Evolutionary conservation across 2,329 filamentous ascomycete species (phyloP), one percentile per base, ranked within the genome.

Genomic region (Aureobasidium uvarum): DNA sequence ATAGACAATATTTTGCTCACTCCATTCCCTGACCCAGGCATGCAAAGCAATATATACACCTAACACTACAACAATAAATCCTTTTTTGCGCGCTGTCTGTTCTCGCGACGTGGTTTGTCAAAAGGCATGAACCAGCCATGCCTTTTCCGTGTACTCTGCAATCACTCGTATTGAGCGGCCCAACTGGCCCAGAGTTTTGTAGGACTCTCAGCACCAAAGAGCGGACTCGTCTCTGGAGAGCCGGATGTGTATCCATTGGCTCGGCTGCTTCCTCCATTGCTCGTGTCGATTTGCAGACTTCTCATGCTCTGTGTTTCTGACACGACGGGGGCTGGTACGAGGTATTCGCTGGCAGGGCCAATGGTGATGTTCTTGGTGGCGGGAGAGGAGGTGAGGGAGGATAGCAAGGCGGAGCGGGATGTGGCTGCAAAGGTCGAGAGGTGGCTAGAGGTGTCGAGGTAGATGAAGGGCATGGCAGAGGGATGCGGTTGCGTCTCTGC

Each of bases 181-280:
- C 74, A 76, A 69, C 73, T 72, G 36, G 68, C 70, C 70, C 73
- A 76, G 7, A 76, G 67, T 68, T 75, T 76, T 0, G 73, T 76
- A n/a, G 74, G 74, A 36, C 69, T 72, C 54, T 75, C 74, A 0
- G 67, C 67, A 28, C 67, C 56, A 8, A 66, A 51, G 66, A 73
- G 71, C 5, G 65, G 68, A 3, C 64, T 58, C 28, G 66, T 66
- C 16, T 68, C 65, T 8, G 38, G 50, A 11, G 45, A 41, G 39
- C 5, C 41, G 59, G 28, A 39, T 11, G 58, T 28, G 28, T 28
- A 56, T 33, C 65, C 65, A 16, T 66, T 63, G 25, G 10, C 31
- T 16, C 20, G 28, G n/a, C 38, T 56, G 28, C 20, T 56, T 51
- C 25, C 48, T 11, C 31, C 43, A 14, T 55, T 65, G 23, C 43